Evolutionary conservation across 495 filamentous ascomycete species (phyloP).

Genomic region (Xylaria grammica): DNA sequence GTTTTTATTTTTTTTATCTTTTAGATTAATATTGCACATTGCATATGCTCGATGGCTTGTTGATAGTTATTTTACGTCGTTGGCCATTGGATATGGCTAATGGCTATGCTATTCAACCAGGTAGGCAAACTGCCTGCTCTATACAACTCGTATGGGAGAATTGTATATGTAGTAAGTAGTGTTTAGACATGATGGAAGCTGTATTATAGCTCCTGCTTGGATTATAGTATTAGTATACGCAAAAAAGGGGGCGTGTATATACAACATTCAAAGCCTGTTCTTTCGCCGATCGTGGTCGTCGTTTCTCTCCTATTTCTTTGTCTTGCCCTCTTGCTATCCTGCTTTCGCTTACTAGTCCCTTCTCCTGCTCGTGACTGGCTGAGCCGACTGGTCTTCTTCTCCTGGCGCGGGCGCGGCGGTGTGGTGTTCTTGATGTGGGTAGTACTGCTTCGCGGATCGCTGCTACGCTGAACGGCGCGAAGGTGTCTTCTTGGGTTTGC

Average conservation of each 20-base stretch:
- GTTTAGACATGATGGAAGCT: neutral
- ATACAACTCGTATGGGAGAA: too few relatives aligned
- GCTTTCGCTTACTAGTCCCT: neutral
- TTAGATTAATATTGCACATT: too few relatives aligned
- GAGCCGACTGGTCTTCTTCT: neutral
- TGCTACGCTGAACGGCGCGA: too few relatives aligned
- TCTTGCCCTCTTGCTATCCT: neutral
- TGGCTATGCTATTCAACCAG: neutral
- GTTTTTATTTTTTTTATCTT: too few relatives aligned
- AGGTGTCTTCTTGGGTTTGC: neutral
- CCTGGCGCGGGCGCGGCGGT: neutral
- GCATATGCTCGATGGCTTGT: neutral
- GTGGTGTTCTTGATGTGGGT: too few relatives aligned
- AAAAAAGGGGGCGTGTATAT: slow-evolving; percentile 20
- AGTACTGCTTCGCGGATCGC: too few relatives aligned
- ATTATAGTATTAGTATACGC: slow-evolving; percentile 24
- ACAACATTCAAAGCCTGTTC: slow-evolving; percentile 10
- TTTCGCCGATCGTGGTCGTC: neutral
- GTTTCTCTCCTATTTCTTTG: neutral
- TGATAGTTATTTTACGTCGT: neutral
- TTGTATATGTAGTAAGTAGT: neutral
- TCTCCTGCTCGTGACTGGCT: neutral
- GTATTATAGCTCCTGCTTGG: slow-evolving; percentile 16
- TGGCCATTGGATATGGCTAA: neutral
- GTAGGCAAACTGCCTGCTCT: neutral